Evolutionary conservation across 768 basidiomycete genomes (phyloP), one percentile per base, ranked within the genome.

Genomic region (Pisolithus orientalis): DNA sequence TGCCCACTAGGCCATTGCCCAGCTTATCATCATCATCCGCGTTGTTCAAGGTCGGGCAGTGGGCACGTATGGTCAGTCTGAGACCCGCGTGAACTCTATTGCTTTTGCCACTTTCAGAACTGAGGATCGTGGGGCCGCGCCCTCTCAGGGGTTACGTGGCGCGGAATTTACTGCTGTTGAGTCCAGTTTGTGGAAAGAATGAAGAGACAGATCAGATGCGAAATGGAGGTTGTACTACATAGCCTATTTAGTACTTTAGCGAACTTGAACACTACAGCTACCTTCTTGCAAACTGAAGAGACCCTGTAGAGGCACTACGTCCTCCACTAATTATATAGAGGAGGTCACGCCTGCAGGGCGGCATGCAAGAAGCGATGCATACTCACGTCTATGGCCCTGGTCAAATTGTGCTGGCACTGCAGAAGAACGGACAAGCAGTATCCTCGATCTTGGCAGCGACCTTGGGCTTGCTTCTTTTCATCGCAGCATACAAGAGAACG

Each of bases 401-500:
- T 32, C 44, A 59, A 14, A 21, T 38, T 17, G 53, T 28, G 37
- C 42, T 46, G 29, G 27, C 44, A 24, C 29, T 55, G 51, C 58
- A 57, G 58, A 50, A 53, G 24, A 59, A 52, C 17, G 49, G 47
- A 1, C 58, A 52, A 7, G 56, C 50, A 7, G 58, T 58, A 14
- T 47, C 72, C 45, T 59, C 62, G 40, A 57, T 71, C 44, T 53
- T 70, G 38, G 40, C 51, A 17, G 55, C 71, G 34, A 60, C 65
- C 39, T 31, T 66, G 31, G 53, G 62, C 6, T 67, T 84, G 34
- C 84, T 85, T 3, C 74, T 89, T 31, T 72, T 80, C 50, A 71
- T 82, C 16, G 82, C 79, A 57, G 69, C 77, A 6, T 87, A 90
- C 61, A 76, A 80, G 64, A 80, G 79, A 32, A 74, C 80, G 8